Base-by-base conservation (phyloP, 805 yeast genomes). In the Hanseniaspora pseudoguilliermondii region DNA sequence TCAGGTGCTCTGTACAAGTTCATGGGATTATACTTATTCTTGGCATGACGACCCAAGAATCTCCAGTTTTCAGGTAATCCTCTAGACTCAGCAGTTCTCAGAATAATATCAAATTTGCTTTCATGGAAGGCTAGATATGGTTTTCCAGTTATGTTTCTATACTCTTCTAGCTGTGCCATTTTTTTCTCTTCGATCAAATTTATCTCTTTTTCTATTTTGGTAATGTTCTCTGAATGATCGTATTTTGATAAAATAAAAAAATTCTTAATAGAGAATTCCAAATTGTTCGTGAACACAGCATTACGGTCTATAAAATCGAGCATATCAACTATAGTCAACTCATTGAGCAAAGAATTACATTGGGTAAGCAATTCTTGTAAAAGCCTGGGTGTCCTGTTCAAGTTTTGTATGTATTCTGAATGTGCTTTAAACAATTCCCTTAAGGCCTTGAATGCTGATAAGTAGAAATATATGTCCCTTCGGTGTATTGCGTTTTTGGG, bases 391-490 rank as follows among this genome's bases (percentile, higher is more conserved):
- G 74, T 73, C 47, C 57, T 62, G 16, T 57, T 41, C 39, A 10
- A 51, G 46, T 68, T 52, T 59, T 59, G 29, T 9, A 72, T 60
- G 60, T 64, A 67, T 27, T 65, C 58, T 54, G 62, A 57, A 35
- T 71, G 67, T 15, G 59, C 35, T 18, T 60, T 60, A 41, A 73
- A 70, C 23, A 68, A 63, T 0, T 66, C 68, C 35, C 66, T 57
- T 13, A 79, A 63, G 18, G 71, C 68, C 3, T 67, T 63, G 47
- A 82, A 65, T 35, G 73, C 73, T 44, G 72, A 72, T 55, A 86
- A 66, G 57, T 82, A 77, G 36, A 69, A 63, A 59, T 76, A 83
- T 2, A 83, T 68, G 58, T 86, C 90, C 52, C 75, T 78, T 38
- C 87, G 73, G n/a, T 44, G 34, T n/a, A 52, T 27, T 6, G 32